phyloP scores from a whole-genome alignment of 2,329 filamentous ascomycete genomes.

The Paracoccidioides lutzii region DNA sequence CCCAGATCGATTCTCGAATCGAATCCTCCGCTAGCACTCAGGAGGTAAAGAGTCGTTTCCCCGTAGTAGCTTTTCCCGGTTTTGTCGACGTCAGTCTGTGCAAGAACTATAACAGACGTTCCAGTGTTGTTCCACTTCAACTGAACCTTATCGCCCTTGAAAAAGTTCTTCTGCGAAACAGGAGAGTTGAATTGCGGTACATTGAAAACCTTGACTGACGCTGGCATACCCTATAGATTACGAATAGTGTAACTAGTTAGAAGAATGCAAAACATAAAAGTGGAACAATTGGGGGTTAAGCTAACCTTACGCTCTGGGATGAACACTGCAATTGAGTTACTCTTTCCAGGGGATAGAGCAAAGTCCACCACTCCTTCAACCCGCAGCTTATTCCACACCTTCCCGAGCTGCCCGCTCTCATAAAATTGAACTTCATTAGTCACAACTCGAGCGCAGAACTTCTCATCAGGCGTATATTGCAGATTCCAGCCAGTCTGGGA shows the following conservation, averaged over 20 bases:
- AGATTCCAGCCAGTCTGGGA: slow-evolving; percentile 92
- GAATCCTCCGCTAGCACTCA: slow-evolving; percentile 81
- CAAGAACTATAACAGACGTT: slow-evolving; percentile 82
- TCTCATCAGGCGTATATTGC: slow-evolving; percentile 89
- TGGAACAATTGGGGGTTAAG: slow-evolving; percentile 1
- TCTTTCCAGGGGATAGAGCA: slow-evolving; percentile 76
- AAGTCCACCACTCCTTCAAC: slow-evolving; percentile 86
- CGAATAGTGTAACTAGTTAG: slow-evolving; percentile 7
- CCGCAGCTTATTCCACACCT: slow-evolving; percentile 88
- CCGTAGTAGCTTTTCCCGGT: slow-evolving; percentile 99
- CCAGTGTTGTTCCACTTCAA: slow-evolving; percentile 94
- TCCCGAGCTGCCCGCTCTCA: slow-evolving; percentile 70
- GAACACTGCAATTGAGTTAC: slow-evolving; percentile 86
- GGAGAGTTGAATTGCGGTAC: slow-evolving; percentile 73
- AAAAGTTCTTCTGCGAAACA: slow-evolving; percentile 96
- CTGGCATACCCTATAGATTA: slow-evolving; percentile 63
- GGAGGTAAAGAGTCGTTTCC: slow-evolving; percentile 90
- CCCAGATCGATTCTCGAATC: slow-evolving; percentile 76
- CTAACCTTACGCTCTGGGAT: slow-evolving; percentile 84
- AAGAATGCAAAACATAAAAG: slow-evolving; percentile 7
- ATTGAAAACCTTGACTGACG: slow-evolving; percentile 85
- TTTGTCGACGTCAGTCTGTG: slow-evolving; percentile 95
- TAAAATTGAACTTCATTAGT: slow-evolving; percentile 98
- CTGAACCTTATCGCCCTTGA: slow-evolving; percentile 98
- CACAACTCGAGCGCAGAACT: slow-evolving; percentile 80